Evolutionary conservation across 2,329 filamentous ascomycete genomes (phyloP).

Genomic region (Cordyceps militaris): DNA sequence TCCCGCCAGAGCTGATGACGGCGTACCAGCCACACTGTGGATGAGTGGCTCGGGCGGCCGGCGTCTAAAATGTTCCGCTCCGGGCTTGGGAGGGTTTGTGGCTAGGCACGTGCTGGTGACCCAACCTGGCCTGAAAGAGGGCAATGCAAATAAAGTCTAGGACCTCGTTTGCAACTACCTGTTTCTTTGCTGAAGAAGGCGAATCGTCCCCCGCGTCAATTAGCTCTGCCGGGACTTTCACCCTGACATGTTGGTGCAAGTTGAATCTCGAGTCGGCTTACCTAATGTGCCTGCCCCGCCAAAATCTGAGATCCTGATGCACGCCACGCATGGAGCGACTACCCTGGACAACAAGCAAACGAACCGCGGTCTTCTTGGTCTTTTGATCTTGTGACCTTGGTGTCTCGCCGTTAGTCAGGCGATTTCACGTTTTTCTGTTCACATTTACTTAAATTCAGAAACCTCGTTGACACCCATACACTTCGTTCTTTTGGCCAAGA

Average conservation of each 20-base stretch:
- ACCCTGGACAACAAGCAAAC: constrained; percentile 5
- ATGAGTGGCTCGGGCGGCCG: neutral
- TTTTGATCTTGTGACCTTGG: neutral
- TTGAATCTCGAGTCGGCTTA: neutral
- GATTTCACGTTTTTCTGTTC: too few relatives aligned
- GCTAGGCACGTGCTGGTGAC: neutral
- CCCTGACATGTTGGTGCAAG: neutral
- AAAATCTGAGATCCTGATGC: constrained; percentile 7
- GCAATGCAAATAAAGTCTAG: neutral
- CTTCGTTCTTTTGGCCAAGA: neutral
- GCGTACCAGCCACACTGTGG: constrained; percentile 6
- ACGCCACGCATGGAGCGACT: neutral
- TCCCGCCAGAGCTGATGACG: constrained; percentile 10
- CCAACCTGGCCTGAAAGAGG: neutral
- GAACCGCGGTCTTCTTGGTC: neutral
- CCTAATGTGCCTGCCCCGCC: neutral
- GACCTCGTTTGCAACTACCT: neutral
- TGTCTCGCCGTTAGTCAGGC: neutral
- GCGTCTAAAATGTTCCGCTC: constrained; percentile 6
- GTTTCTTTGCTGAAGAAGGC: too few relatives aligned
- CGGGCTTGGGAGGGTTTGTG: neutral
- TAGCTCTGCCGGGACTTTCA: neutral
- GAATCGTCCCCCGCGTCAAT: neutral
- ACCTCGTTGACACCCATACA: neutral
- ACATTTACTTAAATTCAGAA: neutral